Evolutionary conservation across 345 rosid species (phyloP).

Genomic region (Hibiscus tridactylites): DNA sequence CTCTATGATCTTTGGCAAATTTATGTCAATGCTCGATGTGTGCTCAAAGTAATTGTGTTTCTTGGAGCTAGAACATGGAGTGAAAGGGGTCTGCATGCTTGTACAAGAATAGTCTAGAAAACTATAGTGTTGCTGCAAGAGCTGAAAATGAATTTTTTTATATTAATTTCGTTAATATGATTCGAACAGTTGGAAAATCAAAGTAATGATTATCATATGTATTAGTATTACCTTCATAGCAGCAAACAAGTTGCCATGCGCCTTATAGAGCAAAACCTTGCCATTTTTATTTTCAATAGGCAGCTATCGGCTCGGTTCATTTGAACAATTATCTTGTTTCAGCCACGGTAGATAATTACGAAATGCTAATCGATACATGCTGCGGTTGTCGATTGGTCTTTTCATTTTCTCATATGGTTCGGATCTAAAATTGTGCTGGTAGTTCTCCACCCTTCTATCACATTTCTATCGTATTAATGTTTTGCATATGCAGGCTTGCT

Average conservation of each 20-base stretch:
- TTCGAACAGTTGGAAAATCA: background rate
- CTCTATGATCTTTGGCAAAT: background rate
- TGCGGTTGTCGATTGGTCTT: background rate
- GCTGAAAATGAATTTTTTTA: background rate
- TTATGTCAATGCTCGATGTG: background rate
- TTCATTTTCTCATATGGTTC: background rate
- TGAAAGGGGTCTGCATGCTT: background rate
- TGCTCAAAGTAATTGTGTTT: background rate
- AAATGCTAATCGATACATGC: background rate
- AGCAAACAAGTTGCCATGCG: background rate
- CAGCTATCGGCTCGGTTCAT: background rate
- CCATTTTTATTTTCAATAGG: background rate
- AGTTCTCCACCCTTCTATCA: background rate
- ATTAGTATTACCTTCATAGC: background rate
- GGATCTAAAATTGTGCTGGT: background rate
- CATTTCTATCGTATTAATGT: background rate
- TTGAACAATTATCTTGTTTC: background rate
- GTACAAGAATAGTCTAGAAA: background rate
- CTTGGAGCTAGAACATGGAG: background rate
- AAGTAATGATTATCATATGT: background rate
- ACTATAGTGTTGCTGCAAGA: background rate
- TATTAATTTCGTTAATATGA: background rate
- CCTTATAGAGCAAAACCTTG: background rate
- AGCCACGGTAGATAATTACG: background rate
- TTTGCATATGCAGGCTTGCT: constrained; percentile 3